Evolutionary conservation across 179 eudicot species (phyloP).

Genomic region (Patellifolia procumbens): DNA sequence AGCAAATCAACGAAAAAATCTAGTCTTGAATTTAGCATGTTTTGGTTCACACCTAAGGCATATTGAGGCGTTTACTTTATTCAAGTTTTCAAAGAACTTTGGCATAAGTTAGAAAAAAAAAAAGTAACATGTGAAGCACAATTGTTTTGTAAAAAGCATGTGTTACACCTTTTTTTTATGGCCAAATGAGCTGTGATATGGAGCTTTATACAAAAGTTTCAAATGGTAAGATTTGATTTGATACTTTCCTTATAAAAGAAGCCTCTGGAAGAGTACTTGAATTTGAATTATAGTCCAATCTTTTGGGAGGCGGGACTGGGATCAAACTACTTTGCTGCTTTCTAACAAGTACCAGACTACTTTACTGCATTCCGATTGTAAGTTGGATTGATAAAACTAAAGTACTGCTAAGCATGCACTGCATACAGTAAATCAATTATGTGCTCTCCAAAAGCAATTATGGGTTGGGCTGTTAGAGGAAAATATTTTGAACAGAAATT

Average conservation of each 20-base stretch:
- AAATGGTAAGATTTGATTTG: slow-evolving; percentile 17
- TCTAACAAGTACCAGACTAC: slow-evolving; percentile 2
- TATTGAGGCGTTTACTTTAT: too few species aligned
- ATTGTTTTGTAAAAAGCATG: slow-evolving; percentile 24
- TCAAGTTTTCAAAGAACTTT: slow-evolving; percentile 10
- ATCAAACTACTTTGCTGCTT: slow-evolving; percentile 20
- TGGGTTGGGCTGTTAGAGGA: background rate
- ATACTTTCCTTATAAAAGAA: slow-evolving; percentile 36
- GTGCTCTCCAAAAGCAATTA: too few species aligned
- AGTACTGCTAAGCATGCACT: background rate
- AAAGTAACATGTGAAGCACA: slow-evolving; percentile 29
- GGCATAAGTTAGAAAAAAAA: slow-evolving; percentile 20
- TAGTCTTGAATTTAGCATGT: too few species aligned
- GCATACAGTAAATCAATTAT: background rate
- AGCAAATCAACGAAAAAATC: too few species aligned
- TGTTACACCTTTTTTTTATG: background rate
- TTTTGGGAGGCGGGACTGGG: slow-evolving; percentile 14
- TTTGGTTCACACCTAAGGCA: too few species aligned
- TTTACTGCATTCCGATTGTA: slow-evolving; percentile 20
- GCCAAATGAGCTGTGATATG: slow-evolving; percentile 5
- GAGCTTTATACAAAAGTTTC: slow-evolving; percentile 2
- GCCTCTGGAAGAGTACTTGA: slow-evolving; percentile 25
- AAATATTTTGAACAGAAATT: background rate
- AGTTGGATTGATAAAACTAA: background rate
- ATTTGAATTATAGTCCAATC: slow-evolving; percentile 18